phyloP scores from a whole-genome alignment of 2,329 filamentous ascomycete genomes.

The Hypoxylon sp. region DNA sequence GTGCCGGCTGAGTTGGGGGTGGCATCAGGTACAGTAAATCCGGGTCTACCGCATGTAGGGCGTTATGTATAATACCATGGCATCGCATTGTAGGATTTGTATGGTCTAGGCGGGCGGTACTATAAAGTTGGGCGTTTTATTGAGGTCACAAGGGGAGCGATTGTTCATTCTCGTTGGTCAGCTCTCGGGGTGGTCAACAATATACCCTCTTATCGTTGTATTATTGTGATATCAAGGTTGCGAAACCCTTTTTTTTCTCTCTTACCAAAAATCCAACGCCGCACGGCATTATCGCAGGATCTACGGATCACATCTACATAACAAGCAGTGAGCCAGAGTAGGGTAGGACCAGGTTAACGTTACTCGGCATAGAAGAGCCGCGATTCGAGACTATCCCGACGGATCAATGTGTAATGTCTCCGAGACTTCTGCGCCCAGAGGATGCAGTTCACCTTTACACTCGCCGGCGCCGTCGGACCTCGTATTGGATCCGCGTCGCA shows the following conservation, averaged over 20 bases:
- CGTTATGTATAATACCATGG: slow-evolving; percentile 37
- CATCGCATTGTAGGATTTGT: slow-evolving; percentile 34
- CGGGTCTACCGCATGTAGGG: slow-evolving; percentile 23
- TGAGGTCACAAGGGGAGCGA: slow-evolving; percentile 29
- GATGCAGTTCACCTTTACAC: slow-evolving; percentile 20
- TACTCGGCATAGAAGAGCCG: slow-evolving; percentile 35
- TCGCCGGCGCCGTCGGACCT: slow-evolving; percentile 23
- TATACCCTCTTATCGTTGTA: slow-evolving; percentile 36
- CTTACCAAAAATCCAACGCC: slow-evolving; percentile 14
- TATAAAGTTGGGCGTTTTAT: slow-evolving; percentile 22
- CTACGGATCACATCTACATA: neutral
- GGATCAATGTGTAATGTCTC: slow-evolving; percentile 24
- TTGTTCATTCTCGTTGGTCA: slow-evolving; percentile 27
- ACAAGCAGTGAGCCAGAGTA: slow-evolving; percentile 8
- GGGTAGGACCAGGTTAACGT: slow-evolving; percentile 30
- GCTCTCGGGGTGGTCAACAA: slow-evolving; percentile 27
- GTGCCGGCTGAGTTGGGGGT: slow-evolving; percentile 16
- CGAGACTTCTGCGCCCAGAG: slow-evolving; percentile 9
- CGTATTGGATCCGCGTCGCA: slow-evolving; percentile 6
- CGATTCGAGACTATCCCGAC: slow-evolving; percentile 27
- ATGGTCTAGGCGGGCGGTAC: slow-evolving; percentile 19
- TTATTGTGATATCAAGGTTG: too few relatives aligned
- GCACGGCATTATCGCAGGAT: slow-evolving; percentile 23
- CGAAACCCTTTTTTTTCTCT: slow-evolving; percentile 2
- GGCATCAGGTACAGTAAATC: slow-evolving; percentile 20